Base-by-base conservation (phyloP, 164 flowering plant genomes). In the Echeveria elegans region DNA sequence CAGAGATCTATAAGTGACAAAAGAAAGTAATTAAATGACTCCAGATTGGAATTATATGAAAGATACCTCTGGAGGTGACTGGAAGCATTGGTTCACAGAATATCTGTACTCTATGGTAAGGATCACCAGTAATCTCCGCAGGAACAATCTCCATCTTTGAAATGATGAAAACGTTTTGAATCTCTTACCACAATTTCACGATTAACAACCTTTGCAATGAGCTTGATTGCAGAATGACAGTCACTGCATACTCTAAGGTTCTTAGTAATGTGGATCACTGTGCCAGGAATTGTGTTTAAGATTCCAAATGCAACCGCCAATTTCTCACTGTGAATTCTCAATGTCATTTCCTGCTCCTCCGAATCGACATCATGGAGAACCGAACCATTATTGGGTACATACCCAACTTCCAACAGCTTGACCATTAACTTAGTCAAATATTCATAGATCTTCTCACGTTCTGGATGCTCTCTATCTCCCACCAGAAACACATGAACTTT, bases 251-350 rank as follows among this genome's bases (percentile, higher is more conserved):
- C 84, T 61, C 92, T 77, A 31, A 88, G 84, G 72, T 86, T 91
- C 80, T 89, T 91, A 53, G 82, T 80, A 58, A 89, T 76, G 23
- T 82, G 87, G 65, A 91, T 78, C 18, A 74, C 79, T 16, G 83
- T 66, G 26, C 94, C 90, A 72, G 88, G 85, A 62, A 70, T 71
- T 24, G 90, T 78, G 61, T 77, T 89, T 80, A 91, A 80, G 63
- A 91, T 72, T 53, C 88, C 94, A 77, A 81, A 87, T 15, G 84
- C 96, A 64, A 91, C 88, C 6, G 96, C 97, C 30, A 91, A 74
- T 70, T 87, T 91, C 82, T 91, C 96, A 68, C 96, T 88, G 31
- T 91, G 97, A 67, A 85, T 81, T 66, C 77, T 74, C 30, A 87
- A 59, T 3, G 66, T 66, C 78, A 85, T 81, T 72, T 77, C 88